Evolutionary conservation across 345 rosid species (phyloP).

Genomic region (Arabidopsis suecica): DNA sequence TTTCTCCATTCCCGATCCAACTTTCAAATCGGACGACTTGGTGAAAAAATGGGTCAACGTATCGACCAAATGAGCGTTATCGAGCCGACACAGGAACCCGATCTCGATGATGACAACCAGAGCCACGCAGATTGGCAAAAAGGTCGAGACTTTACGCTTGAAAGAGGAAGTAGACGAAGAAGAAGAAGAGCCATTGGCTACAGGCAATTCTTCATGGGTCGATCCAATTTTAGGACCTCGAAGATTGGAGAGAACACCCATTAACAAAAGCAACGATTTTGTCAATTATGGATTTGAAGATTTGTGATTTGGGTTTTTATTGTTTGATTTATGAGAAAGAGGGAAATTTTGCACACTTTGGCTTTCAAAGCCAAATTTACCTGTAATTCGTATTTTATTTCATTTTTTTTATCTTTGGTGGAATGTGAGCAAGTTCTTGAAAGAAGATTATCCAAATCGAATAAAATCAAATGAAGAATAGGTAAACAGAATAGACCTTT

Average conservation of each 20-base stretch:
- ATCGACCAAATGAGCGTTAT: conserved; percentile 61
- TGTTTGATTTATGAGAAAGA: background rate
- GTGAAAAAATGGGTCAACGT: conserved; percentile 60
- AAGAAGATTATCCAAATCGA: conserved; percentile 1
- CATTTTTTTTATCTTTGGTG: background rate
- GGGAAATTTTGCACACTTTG: background rate
- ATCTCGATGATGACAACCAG: conserved; percentile 72
- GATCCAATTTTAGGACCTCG: conserved; percentile 54
- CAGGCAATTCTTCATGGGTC: conserved; percentile 47
- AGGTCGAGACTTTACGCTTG: conserved; percentile 65
- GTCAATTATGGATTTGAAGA: background rate
- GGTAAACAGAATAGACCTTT: background rate
- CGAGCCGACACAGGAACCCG: conserved; percentile 77
- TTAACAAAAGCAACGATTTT: conserved; percentile 10
- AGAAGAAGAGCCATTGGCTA: conserved; percentile 43
- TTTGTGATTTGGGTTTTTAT: background rate
- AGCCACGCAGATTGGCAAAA: conserved; percentile 67
- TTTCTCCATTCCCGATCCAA: conserved; percentile 44
- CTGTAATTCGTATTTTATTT: background rate
- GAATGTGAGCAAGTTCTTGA: background rate
- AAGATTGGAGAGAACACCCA: conserved; percentile 62
- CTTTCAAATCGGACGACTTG: conserved; percentile 37
- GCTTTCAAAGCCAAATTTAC: conserved; percentile 2
- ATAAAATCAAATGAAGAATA: conserved; percentile 20
- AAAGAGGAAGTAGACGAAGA: conserved; percentile 40